Evolutionary conservation across 768 basidiomycete species (phyloP).

Genomic region (Pleurotus citrinopileatus): DNA sequence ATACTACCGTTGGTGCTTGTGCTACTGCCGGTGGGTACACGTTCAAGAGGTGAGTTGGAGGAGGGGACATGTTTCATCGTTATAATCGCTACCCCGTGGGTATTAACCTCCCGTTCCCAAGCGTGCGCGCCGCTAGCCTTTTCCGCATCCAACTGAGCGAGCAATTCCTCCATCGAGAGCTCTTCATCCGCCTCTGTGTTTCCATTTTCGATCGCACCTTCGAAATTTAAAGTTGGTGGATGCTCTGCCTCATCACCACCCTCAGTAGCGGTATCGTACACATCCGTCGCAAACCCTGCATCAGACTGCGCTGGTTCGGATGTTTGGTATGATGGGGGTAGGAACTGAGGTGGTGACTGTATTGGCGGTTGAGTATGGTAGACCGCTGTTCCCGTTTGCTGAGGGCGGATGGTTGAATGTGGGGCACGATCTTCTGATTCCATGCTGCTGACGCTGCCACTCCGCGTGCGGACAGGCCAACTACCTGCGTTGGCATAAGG

Average conservation of each 20-base stretch:
- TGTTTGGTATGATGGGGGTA: conserved; percentile 4
- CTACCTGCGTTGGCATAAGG: no score
- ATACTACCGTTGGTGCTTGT: background rate
- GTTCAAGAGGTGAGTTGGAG: conserved; percentile 1
- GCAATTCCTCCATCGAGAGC: conserved; percentile 12
- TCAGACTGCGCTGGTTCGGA: conserved; percentile 5
- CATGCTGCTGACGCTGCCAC: conserved; percentile 8
- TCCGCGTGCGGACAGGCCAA: conserved; percentile 3
- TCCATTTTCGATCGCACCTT: background rate
- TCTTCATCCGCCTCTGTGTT: conserved; percentile 5
- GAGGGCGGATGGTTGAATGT: background rate
- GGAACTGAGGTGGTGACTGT: background rate
- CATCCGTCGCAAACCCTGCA: background rate
- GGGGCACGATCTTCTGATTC: background rate
- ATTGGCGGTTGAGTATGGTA: conserved; percentile 1
- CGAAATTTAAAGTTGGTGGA: background rate
- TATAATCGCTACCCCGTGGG: background rate
- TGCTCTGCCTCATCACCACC: conserved; percentile 3
- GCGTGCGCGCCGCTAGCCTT: conserved; percentile 11
- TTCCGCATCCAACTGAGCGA: conserved; percentile 7
- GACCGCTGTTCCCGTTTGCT: conserved; percentile 3
- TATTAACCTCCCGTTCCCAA: conserved; percentile 12
- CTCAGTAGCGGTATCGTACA: conserved; percentile 6
- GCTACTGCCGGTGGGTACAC: background rate
- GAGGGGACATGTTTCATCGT: conserved; percentile 8